Evolutionary conservation across 139 green algal genomes (phyloP).

Genomic region (Coelastrella sp.): DNA sequence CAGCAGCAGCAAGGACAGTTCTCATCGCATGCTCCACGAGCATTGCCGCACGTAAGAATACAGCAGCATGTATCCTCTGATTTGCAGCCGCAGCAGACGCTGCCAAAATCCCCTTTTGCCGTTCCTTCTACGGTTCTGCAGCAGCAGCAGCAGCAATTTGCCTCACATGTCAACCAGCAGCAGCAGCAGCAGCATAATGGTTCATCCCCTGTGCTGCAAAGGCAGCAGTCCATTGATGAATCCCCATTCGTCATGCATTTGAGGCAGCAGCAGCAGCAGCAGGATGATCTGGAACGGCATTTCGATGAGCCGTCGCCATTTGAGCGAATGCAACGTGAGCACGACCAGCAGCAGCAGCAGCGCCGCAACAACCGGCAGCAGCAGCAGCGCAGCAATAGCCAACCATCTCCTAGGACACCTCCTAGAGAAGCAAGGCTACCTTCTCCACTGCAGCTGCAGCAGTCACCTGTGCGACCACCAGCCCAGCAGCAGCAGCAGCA

Average conservation of each 20-base stretch:
- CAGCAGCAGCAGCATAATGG: conserved; percentile 22
- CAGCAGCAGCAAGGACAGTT: background rate
- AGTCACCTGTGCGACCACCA: background rate
- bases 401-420: background rate
- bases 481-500: background rate
- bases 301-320: background rate
- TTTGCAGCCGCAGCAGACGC: conserved; percentile 7
- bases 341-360: background rate
- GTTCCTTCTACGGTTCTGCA: background rate
- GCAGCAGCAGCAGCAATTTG: conserved; percentile 7
- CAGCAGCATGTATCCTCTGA: background rate
- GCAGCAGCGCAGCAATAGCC: background rate
- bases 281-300: background rate
- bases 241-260: background rate
- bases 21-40: background rate
- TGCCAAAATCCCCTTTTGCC: too few relatives aligned
- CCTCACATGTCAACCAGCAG: background rate
- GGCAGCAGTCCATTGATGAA: conserved; percentile 84
- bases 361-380: background rate
- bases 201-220: background rate
- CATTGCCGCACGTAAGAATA: background rate
- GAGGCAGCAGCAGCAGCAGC: conserved; percentile 24
- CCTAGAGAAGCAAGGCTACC: background rate
- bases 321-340: background rate
- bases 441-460: background rate